Conservation (phyloP, 2,329 filamentous ascomycete genomes). For the Pseudogymnoascus pannorum region DNA sequence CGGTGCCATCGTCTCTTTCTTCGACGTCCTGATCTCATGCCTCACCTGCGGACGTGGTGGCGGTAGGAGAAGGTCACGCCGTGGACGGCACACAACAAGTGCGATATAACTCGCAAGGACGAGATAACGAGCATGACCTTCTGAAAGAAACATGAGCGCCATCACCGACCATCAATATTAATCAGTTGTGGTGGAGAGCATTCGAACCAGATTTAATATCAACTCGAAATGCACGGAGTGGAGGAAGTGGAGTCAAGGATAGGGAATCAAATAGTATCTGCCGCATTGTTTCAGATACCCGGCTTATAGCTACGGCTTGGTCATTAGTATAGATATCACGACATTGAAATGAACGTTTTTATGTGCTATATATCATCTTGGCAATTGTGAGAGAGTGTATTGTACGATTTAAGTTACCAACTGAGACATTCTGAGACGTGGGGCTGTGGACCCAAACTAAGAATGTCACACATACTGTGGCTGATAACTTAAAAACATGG, state of each 20-base stretch:
- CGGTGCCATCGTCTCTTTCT: constrained; percentile 27
- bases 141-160: neutral
- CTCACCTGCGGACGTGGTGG: constrained; percentile 31
- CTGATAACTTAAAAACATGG: neutral
- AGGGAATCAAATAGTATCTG: constrained; percentile 2
- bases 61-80: constrained; percentile 15
- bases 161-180: neutral
- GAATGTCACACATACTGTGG: neutral
- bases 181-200: neutral
- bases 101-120: neutral
- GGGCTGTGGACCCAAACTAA: constrained; percentile 2
- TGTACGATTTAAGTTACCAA: neutral
- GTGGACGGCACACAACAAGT: constrained; percentile 15
- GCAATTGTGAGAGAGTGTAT: neutral
- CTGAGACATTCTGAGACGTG: constrained; percentile 4
- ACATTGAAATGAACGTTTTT: constrained; percentile 3
- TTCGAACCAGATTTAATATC: neutral
- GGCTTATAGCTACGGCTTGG: neutral
- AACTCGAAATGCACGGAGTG: neutral
- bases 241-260: constrained; percentile 2
- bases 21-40: constrained; percentile 31
- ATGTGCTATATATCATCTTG: neutral
- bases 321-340: constrained; percentile 7
- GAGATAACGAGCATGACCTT: neutral
- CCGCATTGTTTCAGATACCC: constrained; percentile 2